These are phyloP conservation scores for Tolypocladium endophyticum DNA, from an alignment of 2,329 filamentous ascomycete species.

Conservation along the genomic window DNA sequence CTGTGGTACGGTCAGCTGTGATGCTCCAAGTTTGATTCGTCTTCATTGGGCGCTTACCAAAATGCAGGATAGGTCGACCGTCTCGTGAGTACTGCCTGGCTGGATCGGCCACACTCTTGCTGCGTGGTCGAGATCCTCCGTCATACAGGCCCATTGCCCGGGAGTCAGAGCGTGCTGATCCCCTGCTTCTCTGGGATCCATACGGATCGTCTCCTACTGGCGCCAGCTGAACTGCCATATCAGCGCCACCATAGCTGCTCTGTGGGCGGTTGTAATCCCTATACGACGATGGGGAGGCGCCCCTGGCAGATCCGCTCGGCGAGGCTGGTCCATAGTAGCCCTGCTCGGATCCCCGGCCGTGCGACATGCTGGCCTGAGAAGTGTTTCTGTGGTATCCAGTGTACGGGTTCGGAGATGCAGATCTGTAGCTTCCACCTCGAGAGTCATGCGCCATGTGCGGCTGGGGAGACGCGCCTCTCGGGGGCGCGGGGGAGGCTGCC, in stretches of 20 bases:
- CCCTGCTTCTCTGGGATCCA: slow-evolving; percentile 43
- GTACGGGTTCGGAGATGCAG: slow-evolving; percentile 57
- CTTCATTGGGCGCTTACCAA: slow-evolving; percentile 55
- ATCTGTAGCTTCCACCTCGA: slow-evolving; percentile 30
- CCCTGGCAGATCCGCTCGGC: slow-evolving; percentile 33
- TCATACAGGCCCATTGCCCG: slow-evolving; percentile 48
- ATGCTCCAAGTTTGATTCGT: not conserved
- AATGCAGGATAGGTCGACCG: slow-evolving; percentile 81
- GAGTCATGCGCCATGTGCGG: slow-evolving; percentile 41
- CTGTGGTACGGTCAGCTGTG: slow-evolving; percentile 34
- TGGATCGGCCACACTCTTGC: slow-evolving; percentile 77
- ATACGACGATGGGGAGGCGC: slow-evolving; percentile 38
- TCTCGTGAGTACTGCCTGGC: slow-evolving; percentile 77
- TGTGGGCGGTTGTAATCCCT: slow-evolving; percentile 37
- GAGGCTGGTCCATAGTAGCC: slow-evolving; percentile 42
- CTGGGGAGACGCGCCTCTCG: slow-evolving; percentile 52
- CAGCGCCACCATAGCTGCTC: slow-evolving; percentile 37
- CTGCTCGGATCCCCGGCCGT: slow-evolving; percentile 37
- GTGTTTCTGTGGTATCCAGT: slow-evolving; percentile 24
- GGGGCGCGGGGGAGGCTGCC: slow-evolving; percentile 57
- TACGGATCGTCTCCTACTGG: slow-evolving; percentile 46
- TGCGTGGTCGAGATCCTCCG: slow-evolving; percentile 46
- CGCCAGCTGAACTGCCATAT: slow-evolving; percentile 61
- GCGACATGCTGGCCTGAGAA: slow-evolving; percentile 27
- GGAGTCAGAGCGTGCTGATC: slow-evolving; percentile 35